Conservation (phyloP, 768 basidiomycete genomes). For the Termitomyces titanicus region DNA sequence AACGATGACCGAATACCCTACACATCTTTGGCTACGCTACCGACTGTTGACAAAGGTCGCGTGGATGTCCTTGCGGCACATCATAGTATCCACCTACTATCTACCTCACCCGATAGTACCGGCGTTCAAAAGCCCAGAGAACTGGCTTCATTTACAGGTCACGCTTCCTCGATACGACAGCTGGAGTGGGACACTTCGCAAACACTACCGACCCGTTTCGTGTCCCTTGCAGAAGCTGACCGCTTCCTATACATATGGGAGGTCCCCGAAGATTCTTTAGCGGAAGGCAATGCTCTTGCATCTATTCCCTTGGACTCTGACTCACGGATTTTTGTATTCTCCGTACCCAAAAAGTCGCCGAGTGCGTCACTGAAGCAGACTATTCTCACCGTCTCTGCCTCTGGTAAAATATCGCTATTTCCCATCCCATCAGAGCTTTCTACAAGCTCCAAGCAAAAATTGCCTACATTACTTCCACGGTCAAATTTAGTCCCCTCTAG, state of each 20-base stretch:
- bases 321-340: constrained; percentile 42
- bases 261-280: constrained; percentile 34
- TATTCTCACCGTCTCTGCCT: constrained; percentile 53
- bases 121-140: constrained; percentile 40
- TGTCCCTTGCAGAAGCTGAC: constrained; percentile 61
- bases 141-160: constrained; percentile 57
- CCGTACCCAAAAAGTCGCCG: constrained; percentile 23
- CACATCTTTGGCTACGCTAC: constrained; percentile 45
- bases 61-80: constrained; percentile 54
- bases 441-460: constrained; percentile 37
- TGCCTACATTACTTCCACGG: constrained; percentile 49
- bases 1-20: constrained; percentile 57
- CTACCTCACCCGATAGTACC: constrained; percentile 22
- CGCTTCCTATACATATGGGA: constrained; percentile 64
- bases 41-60: constrained; percentile 32
- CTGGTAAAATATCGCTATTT: constrained; percentile 57
- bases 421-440: constrained; percentile 46
- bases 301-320: constrained; percentile 64
- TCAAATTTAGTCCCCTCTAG: constrained; percentile 41
- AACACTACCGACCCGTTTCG: constrained; percentile 41
- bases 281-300: constrained; percentile 52
- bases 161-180: constrained; percentile 52
- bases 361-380: constrained; percentile 26
- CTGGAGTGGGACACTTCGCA: constrained; percentile 49
- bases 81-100: constrained; percentile 54